Evolutionary conservation across 2,329 filamentous ascomycete genomes (phyloP).

Genomic region (Fusarium metavorans): DNA sequence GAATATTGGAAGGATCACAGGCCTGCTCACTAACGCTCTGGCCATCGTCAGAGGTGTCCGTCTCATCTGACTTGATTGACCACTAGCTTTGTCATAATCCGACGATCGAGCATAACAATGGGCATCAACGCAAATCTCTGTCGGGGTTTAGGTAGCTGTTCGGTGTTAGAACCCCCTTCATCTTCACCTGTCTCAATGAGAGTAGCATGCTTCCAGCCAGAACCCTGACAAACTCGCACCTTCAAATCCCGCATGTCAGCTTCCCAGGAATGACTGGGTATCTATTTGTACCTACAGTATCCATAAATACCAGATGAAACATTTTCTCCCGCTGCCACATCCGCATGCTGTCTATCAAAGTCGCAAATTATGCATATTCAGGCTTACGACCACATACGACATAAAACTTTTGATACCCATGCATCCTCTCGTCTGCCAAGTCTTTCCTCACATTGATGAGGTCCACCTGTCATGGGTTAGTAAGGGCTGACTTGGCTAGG

Average conservation of each 20-base stretch:
- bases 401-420: not conserved
- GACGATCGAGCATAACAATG: not conserved
- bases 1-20: not conserved
- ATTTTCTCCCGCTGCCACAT: not conserved
- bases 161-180: not conserved
- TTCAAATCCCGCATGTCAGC: not conserved
- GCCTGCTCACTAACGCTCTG: not conserved
- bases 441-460: not conserved
- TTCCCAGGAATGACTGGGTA: not conserved
- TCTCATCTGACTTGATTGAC: not conserved
- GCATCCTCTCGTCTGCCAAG: not conserved
- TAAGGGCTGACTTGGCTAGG: not conserved
- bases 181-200: not conserved
- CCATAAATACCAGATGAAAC: not conserved
- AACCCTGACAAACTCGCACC: not conserved
- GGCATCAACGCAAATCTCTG: not conserved
- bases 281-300: not conserved
- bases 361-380: not conserved
- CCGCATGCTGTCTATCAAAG: not conserved
- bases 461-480: not conserved
- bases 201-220: not conserved
- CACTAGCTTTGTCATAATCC: not conserved
- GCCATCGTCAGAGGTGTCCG: not conserved
- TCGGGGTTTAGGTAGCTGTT: not conserved
- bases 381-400: constrained; percentile 6